Evolutionary conservation across 495 filamentous ascomycete species (phyloP).

Genomic region (Annulohypoxylon moriforme): DNA sequence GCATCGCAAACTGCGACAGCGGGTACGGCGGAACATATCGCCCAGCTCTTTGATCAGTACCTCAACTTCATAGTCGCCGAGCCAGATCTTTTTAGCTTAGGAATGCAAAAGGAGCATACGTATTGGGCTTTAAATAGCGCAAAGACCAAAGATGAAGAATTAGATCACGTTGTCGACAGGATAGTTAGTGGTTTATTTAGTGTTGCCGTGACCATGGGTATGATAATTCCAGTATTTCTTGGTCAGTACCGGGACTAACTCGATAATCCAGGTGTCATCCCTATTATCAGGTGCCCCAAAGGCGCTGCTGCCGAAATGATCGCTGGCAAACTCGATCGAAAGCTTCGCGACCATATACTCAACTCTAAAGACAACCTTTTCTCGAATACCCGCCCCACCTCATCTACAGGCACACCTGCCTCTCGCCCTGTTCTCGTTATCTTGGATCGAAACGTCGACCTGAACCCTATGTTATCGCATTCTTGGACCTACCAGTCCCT

Average conservation of each 20-base stretch:
- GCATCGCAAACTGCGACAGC: constrained; percentile 85
- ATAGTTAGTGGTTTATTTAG: constrained; percentile 96
- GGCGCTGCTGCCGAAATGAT: constrained; percentile 95
- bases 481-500: constrained; percentile 99
- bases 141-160: constrained; percentile 86
- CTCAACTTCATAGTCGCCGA: constrained; percentile 97
- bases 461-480: constrained; percentile 98
- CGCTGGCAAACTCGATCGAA: constrained; percentile 91
- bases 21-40: constrained; percentile 85
- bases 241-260: constrained; percentile 22
- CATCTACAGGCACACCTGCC: constrained; percentile 65
- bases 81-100: constrained; percentile 94
- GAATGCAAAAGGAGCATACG: constrained; percentile 82
- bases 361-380: constrained; percentile 98
- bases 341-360: constrained; percentile 94
- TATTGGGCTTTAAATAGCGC: constrained; percentile 97
- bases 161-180: constrained; percentile 86
- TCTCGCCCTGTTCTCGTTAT: constrained; percentile 87
- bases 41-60: constrained; percentile 96
- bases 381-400: constrained; percentile 56
- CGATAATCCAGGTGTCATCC: constrained; percentile 74
- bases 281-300: constrained; percentile 91
- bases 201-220: constrained; percentile 96
- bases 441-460: constrained; percentile 92
- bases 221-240: constrained; percentile 31